Evolutionary conservation across 2,329 filamentous ascomycete genomes (phyloP).

Genomic region (Fusarium subtropicale): DNA sequence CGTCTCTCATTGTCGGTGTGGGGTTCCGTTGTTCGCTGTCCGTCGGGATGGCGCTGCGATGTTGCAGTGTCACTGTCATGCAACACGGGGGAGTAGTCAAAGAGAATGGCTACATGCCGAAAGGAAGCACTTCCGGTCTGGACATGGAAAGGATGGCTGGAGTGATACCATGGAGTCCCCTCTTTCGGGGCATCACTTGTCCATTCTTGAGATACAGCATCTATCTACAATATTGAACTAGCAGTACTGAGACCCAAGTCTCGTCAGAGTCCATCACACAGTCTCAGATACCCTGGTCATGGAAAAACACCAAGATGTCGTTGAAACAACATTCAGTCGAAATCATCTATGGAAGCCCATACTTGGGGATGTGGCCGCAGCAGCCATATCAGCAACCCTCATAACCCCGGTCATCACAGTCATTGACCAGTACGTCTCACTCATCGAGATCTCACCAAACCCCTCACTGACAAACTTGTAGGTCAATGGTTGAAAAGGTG

Average conservation of each 20-base stretch:
- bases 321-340: constrained; percentile 4
- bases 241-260: background rate
- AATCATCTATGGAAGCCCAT: constrained; percentile 35
- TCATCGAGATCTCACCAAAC: fast-evolving
- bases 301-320: constrained; percentile 31
- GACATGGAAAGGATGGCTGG: background rate
- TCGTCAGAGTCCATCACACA: too few species aligned
- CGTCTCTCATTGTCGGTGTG: constrained; percentile 3
- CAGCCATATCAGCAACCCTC: constrained; percentile 45
- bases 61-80: background rate
- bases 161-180: background rate
- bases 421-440: constrained; percentile 42
- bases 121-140: background rate
- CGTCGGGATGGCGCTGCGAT: constrained; percentile 13
- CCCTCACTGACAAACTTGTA: background rate
- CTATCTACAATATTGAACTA: background rate
- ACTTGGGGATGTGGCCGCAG: constrained; percentile 44
- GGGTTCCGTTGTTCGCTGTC: constrained; percentile 5
- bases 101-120: constrained; percentile 8
- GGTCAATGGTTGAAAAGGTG: constrained; percentile 43
- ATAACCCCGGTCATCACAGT: constrained; percentile 47
- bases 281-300: background rate
- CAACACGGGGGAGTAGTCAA: background rate
- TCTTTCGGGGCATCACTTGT: background rate
- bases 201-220: background rate